Base-by-base conservation (phyloP, 495 filamentous ascomycete species). In the Extremus antarcticus region DNA sequence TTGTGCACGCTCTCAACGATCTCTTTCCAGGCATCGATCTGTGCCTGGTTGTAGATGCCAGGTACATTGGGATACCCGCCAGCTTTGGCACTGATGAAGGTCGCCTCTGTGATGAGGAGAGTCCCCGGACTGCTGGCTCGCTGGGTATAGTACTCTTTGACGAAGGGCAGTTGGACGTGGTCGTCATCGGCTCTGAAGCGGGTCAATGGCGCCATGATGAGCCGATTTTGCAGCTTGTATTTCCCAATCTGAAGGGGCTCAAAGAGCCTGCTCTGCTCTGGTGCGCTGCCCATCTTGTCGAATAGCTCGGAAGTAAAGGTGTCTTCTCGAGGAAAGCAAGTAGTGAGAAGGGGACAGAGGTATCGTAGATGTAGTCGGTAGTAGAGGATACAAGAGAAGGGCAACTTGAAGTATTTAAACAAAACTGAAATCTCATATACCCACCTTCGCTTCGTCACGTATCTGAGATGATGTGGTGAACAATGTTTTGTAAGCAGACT, bases 1-100 rank as follows among this genome's bases (percentile, higher is more conserved):
- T 70, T 70, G 71, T 89, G 86, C 10, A 89, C 84, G 15, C 75
- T 78, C 49, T 80, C 77, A 8, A 81, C 84, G 29, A 88, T 66
- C 24, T 70, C 61, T 46, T 74, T 78, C 86, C 84, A 88, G 0
- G 71, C 76, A 3, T 63, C 68, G 56, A 82, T 78, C 56, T 90
- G 86, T 13, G 69, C 78, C 0, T 73, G 61, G 57, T 62, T 79
- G 56, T 70, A 87, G 66, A 90, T 83, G 1, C 82, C 83, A 0
- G 85, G 83, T 0, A 73, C 74, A 64, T 85, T 78, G 47, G 60
- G 43, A 64, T 71, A 79, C 10, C 69, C 67, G 32, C 80, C 76
- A 24, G 78, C 76, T 47, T 65, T 62, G 1, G 75, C 66, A 8
- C 81, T 74, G 61, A 88, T 80, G 57, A 81, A 74, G 19, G 83